phyloP scores from a whole-genome alignment of 2,329 filamentous ascomycete genomes.

The Drechslera avenae region DNA sequence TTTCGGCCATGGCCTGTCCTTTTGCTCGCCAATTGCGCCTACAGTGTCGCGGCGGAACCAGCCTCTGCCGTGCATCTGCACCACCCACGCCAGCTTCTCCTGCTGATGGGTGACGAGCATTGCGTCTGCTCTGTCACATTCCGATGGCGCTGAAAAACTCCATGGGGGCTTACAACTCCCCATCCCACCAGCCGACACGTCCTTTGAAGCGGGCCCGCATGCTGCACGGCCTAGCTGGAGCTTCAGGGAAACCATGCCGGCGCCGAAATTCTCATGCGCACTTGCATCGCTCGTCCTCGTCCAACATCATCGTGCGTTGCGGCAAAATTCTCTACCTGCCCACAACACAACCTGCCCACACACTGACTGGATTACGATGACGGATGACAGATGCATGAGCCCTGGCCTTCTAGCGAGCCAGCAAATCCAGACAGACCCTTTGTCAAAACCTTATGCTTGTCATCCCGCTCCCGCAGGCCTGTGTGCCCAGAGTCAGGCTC shows the following conservation, averaged over 20 bases:
- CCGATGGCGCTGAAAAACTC: conserved; percentile 23
- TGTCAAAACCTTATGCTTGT: conserved; percentile 47
- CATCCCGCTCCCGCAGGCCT: conserved; percentile 47
- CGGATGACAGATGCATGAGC: conserved; percentile 13
- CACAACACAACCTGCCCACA: conserved; percentile 6
- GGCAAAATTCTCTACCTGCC: conserved; percentile 17
- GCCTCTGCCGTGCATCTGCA: neutral
- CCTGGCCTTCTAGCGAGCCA: conserved; percentile 27
- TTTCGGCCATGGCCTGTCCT: conserved; percentile 22
- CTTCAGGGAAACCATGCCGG: conserved; percentile 26
- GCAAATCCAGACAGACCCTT: conserved; percentile 35
- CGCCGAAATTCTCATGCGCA: conserved; percentile 34
- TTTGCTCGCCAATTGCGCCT: neutral
- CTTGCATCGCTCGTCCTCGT: conserved; percentile 25
- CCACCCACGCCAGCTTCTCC: neutral
- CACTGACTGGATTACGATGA: neutral
- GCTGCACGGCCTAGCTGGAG: conserved; percentile 31
- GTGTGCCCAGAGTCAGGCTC: conserved; percentile 31
- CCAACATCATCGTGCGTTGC: conserved; percentile 32
- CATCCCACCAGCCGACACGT: conserved; percentile 21
- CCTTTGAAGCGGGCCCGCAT: conserved; percentile 36
- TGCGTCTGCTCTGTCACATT: conserved; percentile 16
- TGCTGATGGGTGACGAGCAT: too few species aligned
- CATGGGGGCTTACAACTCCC: too few species aligned
- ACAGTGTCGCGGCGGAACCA: neutral